Evolutionary conservation across 345 rosid genomes (phyloP), one percentile per base, ranked within the genome.

Genomic region (Aegle marmelos): DNA sequence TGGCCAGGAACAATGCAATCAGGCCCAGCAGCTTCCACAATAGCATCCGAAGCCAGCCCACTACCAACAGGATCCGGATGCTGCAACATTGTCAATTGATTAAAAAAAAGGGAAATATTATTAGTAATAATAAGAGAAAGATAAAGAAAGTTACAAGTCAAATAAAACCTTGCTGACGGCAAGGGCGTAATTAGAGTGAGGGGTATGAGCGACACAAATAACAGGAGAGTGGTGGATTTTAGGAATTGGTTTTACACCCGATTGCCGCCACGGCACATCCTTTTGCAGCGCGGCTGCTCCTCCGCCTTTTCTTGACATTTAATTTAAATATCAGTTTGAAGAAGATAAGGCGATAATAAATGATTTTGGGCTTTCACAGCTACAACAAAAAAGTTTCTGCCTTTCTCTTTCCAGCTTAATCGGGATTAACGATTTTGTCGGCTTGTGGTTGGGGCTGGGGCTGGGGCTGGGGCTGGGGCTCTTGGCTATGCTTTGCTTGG

Each of bases 1-100:
- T 90, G 96, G 2, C 99, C 98, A 11, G 98, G 97, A 50, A 95
- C 92, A 68, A 91, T 82, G 72, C 97, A 93, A 76, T 93, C 98
- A 3, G 98, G 93, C 10, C 99, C 97, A 1, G 97, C 99, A 5
- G 98, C 81, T 86, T 95, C 98, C 27, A 95, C 88, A 3, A 92
- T 79, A 0, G 98, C 99, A 21, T 85, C 96, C 61, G 79, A 78
- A 14, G 90, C 98, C 69, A 95, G 74, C 13, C 99, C 98, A 80
- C 85, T 88, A 59, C 94, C 98, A 3, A 95, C 81, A 0, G 98
- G 98, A 76, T 95, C 86, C 19, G 92, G 94, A 74, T 90, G 92
- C 97, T 91, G 84, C 81, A 80, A n/a, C 41, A 65, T 13, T 17
- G 77, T 6, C 36, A 25, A 19, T 24, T 39, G 34, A 24, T 7